A percentile compares a stretch with the other conserved stretches of the same genome.
These are phyloP conservation scores for Ambrosiella beaveri DNA, from an alignment of 2,329 filamentous ascomycete species.

Conservation along the genomic window DNA sequence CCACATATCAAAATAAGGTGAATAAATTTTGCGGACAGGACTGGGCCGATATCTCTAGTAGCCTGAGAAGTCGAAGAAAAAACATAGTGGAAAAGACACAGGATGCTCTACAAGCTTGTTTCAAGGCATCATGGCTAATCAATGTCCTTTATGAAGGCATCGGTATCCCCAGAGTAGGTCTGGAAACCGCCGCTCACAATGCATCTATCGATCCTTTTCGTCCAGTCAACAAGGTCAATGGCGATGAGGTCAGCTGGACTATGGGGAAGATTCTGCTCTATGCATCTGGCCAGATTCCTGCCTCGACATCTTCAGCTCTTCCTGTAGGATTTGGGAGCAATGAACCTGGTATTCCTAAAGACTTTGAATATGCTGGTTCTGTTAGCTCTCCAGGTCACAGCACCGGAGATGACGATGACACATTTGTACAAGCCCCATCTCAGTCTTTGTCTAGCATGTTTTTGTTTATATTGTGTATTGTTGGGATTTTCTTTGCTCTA, in stretches of 20 bases:
- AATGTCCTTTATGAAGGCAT: constrained; percentile 94
- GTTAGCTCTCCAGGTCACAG: not conserved
- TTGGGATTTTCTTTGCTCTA: constrained; percentile 54
- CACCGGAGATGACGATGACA: constrained; percentile 28
- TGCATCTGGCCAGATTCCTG: constrained; percentile 71
- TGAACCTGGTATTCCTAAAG: constrained; percentile 42
- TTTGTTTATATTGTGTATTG: constrained; percentile 57
- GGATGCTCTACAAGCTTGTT: constrained; percentile 75
- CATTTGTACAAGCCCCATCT: constrained; percentile 50
- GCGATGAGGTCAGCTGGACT: constrained; percentile 91
- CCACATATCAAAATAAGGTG: constrained; percentile 74
- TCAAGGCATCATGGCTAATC: constrained; percentile 96
- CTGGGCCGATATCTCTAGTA: constrained; percentile 59
- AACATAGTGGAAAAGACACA: constrained; percentile 60
- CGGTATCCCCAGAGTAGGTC: constrained; percentile 68
- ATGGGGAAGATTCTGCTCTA: constrained; percentile 93
- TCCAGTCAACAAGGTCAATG: constrained; percentile 80
- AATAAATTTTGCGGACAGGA: constrained; percentile 68
- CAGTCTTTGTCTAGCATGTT: constrained; percentile 58
- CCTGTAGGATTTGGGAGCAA: constrained; percentile 93
- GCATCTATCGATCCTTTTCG: constrained; percentile 67
- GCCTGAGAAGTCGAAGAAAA: constrained; percentile 49
- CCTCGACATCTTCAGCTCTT: constrained; percentile 32
- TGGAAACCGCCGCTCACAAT: constrained; percentile 51
- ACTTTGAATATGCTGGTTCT: constrained; percentile 67